phyloP scores from a whole-genome alignment of 148 eudicot species.

The Fagopyrum esculentum region DNA sequence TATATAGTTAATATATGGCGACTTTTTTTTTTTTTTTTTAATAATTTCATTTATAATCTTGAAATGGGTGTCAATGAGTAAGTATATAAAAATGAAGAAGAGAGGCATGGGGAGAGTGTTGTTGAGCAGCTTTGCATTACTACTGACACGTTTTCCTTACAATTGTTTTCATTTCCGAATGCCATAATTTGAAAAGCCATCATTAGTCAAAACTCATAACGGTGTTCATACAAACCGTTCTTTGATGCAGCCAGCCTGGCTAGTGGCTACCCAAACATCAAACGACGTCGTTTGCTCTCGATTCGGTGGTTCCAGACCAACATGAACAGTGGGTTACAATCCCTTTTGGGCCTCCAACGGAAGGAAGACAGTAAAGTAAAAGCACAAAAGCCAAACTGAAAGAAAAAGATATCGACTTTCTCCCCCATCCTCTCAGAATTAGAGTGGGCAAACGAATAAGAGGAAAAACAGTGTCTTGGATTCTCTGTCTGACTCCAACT shows the following conservation, averaged over 20 bases:
- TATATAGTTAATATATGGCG: no score
- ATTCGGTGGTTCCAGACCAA: conserved; percentile 2
- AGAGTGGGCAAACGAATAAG: conserved; percentile 18
- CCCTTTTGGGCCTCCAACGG: conserved; percentile 1
- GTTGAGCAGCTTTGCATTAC: conserved; percentile 1
- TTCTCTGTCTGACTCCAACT: conserved; percentile 29
- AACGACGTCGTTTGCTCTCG: conserved; percentile 8
- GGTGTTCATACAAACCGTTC: conserved; percentile 1
- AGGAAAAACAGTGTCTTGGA: conserved; percentile 22
- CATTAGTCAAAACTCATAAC: neutral
- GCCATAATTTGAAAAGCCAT: neutral
- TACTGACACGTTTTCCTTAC: neutral
- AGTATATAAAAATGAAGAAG: neutral
- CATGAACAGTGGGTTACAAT: neutral
- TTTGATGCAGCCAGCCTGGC: neutral
- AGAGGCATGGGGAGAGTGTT: neutral
- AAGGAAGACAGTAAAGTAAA: conserved; percentile 15
- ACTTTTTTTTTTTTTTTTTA: no score
- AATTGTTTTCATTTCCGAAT: neutral
- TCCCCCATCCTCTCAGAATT: conserved; percentile 25
- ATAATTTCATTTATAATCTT: no score
- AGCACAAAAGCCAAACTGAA: conserved; percentile 20
- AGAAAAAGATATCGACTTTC: conserved; percentile 24
- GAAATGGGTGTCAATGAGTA: neutral
- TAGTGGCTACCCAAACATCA: conserved; percentile 2